Evolutionary conservation across 306 rosid genomes (phyloP), one percentile per base, ranked within the genome.

Genomic region (Elaeagnus macrophylla): DNA sequence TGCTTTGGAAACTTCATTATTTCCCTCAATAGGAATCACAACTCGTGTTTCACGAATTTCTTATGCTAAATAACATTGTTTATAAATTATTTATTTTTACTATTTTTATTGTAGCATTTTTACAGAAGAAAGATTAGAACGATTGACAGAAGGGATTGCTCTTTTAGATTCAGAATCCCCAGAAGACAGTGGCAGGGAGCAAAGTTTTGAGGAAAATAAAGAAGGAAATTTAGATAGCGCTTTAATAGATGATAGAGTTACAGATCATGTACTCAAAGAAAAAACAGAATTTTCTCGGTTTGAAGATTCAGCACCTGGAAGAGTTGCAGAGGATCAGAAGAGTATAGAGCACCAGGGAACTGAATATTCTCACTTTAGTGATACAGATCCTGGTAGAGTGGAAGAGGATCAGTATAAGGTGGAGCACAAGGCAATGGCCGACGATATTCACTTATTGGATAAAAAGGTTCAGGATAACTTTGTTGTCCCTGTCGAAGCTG

Each of bases 81-180:
- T 38, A 56, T 65, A 15, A 52, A 58, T 57, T 77, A 66, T 37
- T 47, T 25, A 16, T 51, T 64, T 76, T 43, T 86, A 57, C 43
- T 48, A n/a, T 39, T 76, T 74, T 56, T 51, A 25, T 49, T 87
- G 77, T 58, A 93, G 99, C 83, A 93, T 93, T 69, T 88, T 93
- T 80, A 82, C 77, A 16, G 96, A 93, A 81, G 96, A 87, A 77
- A 79, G 99, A 78, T 79, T 93, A 61, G 95, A 93, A 61, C 79
- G 90, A 66, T 69, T 93, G 71, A 81, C 89, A 19, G 83, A 61
- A 73, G 82, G 81, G 59, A 70, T 82, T 58, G 81, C 66, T 54
- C 72, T 78, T 77, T 74, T 87, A 62, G 72, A 84, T 75, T 73
- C 77, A 15, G 89, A 80, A 60, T 67, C 48, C 40, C 18, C 67